Evolutionary conservation across 148 eudicot genomes (phyloP), one percentile per base, ranked within the genome.

Genomic region (Cornus florida): DNA sequence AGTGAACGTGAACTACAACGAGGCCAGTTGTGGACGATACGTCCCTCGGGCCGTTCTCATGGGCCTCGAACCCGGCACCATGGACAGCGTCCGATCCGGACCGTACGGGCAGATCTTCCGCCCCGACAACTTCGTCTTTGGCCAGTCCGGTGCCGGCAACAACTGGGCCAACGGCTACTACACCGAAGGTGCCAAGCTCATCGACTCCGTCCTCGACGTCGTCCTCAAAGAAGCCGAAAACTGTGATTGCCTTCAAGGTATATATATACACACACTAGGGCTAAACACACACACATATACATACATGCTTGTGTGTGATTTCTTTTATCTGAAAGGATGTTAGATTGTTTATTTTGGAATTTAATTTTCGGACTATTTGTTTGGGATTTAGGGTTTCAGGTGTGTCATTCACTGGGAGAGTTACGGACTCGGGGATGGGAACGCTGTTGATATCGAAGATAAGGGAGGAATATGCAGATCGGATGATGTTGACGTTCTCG

Each of bases 331-430:
- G 11, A 46, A 57, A 57, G 10, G 16, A 17, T 60, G 66, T 60
- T 60, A 17, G n/a, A 19, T 20, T 19, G 16, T 17, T 17, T 0
- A 5, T 17, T 60, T 0, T 60, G 17, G 24, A 60, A 7, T 3
- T 20, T 60, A 20, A 60, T 60, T 60, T 57, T 17, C 5, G 20
- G 20, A 6, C 0, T 12, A 57, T 57, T 57, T 75, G 69, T 33
- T 68, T 68, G n/a, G 10, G 50, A 28, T 76, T 68, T 75, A 88
- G 91, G 91, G 64, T 88, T 88, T 73, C 91, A 88, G 57, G 86
- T 88, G 73, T 88, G 91, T 69, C 91, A 88, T 77, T 88, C 91
- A 2, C 71, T 88, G 91, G 91, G 80, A 89, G 91, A 53, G 91
- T 89, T 17, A 88, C 91, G 1, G 91, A 89, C 13, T 88, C 91